A percentile compares a stretch with the other conserved stretches of the same genome.
Evolutionary conservation across 495 filamentous ascomycete species (phyloP).

Genomic region (Penicillium verhagenii): DNA sequence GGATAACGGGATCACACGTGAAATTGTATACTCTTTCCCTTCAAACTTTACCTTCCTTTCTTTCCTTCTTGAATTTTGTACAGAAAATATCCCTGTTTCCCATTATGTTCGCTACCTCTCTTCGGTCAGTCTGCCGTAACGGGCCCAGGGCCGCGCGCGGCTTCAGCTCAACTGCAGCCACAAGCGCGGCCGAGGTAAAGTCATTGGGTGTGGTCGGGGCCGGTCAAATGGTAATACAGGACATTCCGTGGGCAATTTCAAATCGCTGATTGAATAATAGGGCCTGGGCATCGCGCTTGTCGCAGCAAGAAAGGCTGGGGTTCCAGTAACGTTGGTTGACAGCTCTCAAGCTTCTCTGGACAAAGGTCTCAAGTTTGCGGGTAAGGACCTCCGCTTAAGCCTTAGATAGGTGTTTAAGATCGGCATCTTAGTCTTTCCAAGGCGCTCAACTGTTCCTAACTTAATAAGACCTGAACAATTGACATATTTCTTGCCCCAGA

Average conservation of each 20-base stretch:
- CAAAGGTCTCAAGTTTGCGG: conserved; percentile 88
- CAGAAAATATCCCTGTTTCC: background rate
- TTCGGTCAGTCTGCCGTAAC: conserved; percentile 30
- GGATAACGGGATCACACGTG: conserved; percentile 35
- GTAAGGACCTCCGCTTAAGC: conserved; percentile 40
- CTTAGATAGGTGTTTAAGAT: background rate
- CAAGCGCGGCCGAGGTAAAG: conserved; percentile 73
- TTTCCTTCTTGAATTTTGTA: background rate
- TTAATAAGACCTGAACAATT: background rate
- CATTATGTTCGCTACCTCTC: conserved; percentile 36
- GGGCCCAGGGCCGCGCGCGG: conserved; percentile 36
- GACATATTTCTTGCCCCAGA: conserved; percentile 50
- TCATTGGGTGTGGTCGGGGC: conserved; percentile 90
- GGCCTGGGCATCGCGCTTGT: conserved; percentile 96
- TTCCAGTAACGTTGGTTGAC: conserved; percentile 88
- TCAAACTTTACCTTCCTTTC: background rate
- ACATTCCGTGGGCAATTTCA: background rate
- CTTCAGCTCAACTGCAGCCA: conserved; percentile 45
- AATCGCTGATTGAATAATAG: conserved; percentile 46
- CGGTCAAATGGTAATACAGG: conserved; percentile 80
- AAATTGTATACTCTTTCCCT: conserved; percentile 13
- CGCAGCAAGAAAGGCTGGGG: conserved; percentile 77
- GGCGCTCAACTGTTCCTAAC: background rate
- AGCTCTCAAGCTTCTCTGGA: conserved; percentile 82
- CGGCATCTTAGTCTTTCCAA: background rate